Evolutionary conservation across 805 yeast genomes (phyloP).

Genomic region (Starmerella sp.): DNA sequence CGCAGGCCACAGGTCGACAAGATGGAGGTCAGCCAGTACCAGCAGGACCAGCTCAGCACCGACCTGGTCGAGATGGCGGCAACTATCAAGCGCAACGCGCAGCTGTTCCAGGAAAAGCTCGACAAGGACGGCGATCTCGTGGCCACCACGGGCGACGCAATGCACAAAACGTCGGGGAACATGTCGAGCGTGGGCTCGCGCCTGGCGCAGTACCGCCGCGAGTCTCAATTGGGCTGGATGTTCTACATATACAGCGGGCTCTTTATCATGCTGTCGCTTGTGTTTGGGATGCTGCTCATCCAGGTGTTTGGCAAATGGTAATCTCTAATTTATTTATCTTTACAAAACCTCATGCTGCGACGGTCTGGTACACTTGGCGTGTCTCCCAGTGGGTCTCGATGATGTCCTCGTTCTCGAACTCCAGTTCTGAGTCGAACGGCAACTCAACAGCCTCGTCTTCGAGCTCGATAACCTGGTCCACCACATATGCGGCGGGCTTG

Average conservation of each 20-base stretch:
- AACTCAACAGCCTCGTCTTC: background rate
- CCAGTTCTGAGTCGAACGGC: background rate
- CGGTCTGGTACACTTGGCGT: background rate
- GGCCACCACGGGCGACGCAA: conserved; percentile 27
- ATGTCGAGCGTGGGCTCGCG: conserved; percentile 30
- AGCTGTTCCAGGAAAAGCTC: conserved; percentile 34
- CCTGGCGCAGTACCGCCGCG: conserved; percentile 27
- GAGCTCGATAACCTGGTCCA: background rate
- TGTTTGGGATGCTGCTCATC: conserved; percentile 29
- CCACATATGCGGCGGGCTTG: background rate
- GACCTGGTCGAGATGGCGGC: conserved; percentile 42
- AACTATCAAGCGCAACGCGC: conserved; percentile 39
- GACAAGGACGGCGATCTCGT: conserved; percentile 30
- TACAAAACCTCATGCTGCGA: background rate
- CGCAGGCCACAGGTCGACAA: conserved; percentile 9
- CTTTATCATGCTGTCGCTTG: conserved; percentile 28
- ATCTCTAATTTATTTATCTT: background rate
- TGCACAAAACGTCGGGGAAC: conserved; percentile 27
- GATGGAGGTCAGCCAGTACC: conserved; percentile 23
- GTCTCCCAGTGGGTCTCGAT: conserved; percentile 13
- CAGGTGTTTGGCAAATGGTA: conserved; percentile 32
- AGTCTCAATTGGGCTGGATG: conserved; percentile 33
- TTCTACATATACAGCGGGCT: conserved; percentile 31
- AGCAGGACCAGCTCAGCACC: conserved; percentile 39
- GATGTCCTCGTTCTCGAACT: background rate